Evolutionary conservation across 257 asterid genomes (phyloP), one percentile per base, ranked within the genome.

Genomic region (Forsythia suspensa): DNA sequence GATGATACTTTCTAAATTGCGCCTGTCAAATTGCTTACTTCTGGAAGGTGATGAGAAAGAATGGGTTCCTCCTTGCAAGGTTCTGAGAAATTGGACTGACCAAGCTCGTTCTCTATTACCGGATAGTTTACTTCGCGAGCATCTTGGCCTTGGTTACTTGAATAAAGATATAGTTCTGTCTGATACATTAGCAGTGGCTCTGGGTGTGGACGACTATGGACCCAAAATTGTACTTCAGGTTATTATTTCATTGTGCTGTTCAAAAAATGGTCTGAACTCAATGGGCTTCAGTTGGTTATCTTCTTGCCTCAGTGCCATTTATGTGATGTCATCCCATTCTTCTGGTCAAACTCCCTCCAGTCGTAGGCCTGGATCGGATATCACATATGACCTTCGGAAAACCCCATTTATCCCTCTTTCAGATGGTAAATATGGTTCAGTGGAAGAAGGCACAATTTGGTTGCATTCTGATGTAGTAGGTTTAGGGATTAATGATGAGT

Each of bases 61-160:
- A 82, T 94, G 99, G 98, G 97, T 87, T 74, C 94, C 97, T 82
- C 98, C 99, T 55, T 92, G 96, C 89, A 89, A 84, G 88, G 97
- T 90, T 81, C 80, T 96, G 77, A 89, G 97, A 73, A 96, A 96
- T 77, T 96, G 99, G 98, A 89, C 90, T 16, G 92, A 88, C 41
- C 93, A 89, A 80, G 86, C 90, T 66, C 91, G 93, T 78, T 79
- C 86, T 66, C 88, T 96, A 68, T 79, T 96, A 69, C 91, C 97
- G 48, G 94, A 89, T 88, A 81, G 83, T 61, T 85, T 96, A 79
- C 94, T 96, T 76, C 88, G 63, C 12, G 85, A 93, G 87, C 98
- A 90, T 80, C 95, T 96, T 82, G 98, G 97, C 83, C 91, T 96
- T 82, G 97, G 97, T 48, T 92, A 84, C 85, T 80, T 96, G 85